Percentiles rank a stretch among this genome's conserved stretches.
Evolutionary conservation across 495 filamentous ascomycete genomes (phyloP).

Genomic region (Xylaria bambusicola): DNA sequence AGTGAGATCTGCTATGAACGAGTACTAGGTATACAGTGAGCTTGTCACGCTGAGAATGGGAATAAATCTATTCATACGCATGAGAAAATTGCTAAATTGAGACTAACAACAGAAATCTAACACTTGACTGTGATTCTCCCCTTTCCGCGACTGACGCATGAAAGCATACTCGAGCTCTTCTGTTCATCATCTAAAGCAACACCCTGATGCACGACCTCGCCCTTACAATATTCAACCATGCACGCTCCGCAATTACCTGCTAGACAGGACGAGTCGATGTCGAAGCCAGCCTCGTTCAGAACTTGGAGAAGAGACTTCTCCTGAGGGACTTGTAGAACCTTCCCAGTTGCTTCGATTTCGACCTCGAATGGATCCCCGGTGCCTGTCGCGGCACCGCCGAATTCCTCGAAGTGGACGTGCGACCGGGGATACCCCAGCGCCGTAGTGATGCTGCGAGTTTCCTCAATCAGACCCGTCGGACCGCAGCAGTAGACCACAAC

Average conservation of each 20-base stretch:
- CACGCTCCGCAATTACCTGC: conserved; percentile 52
- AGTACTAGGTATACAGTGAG: too few species aligned
- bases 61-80: neutral
- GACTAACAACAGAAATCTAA: neutral
- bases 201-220: conserved; percentile 46
- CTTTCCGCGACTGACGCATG: conserved; percentile 40
- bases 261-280: conserved; percentile 46
- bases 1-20: too few species aligned
- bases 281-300: conserved; percentile 45
- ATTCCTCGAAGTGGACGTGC: conserved; percentile 30
- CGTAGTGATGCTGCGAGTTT: conserved; percentile 21
- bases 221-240: conserved; percentile 42
- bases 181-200: conserved; percentile 41
- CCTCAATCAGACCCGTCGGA: conserved; percentile 25
- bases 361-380: conserved; percentile 36
- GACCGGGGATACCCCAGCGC: conserved; percentile 29
- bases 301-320: conserved; percentile 44
- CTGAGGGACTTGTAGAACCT: conserved; percentile 36
- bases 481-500: conserved; percentile 31
- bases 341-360: conserved; percentile 28
- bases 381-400: conserved; percentile 25
- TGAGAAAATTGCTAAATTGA: neutral
- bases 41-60: neutral
- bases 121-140: conserved; percentile 37
- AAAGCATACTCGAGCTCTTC: conserved; percentile 41